Evolutionary conservation across 208 protist genomes (phyloP), one percentile per base, ranked within the genome.

Genomic region (Leishmania aethiopica): DNA sequence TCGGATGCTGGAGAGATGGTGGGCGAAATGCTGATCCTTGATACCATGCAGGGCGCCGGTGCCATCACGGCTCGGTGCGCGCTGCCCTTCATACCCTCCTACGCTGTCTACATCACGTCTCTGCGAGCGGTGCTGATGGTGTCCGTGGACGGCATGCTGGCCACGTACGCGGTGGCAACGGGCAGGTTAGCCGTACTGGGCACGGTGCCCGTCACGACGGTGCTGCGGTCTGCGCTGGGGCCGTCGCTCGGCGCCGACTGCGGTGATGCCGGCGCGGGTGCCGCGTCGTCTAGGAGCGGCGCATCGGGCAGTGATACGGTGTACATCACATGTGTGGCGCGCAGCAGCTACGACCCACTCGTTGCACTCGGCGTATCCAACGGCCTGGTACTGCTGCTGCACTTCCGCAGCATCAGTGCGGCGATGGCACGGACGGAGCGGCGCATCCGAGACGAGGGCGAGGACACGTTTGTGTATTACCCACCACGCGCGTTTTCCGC

Each of bases 41-140:
- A 89, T 80, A 84, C 78, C 45, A 69, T 82, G 75, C 73, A 92
- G 25, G 78, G 83, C 42, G 79, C 76, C 10, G 87, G 88, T 37
- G 78, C 75, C 22, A 83, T 90, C 74, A 86, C 90, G 15, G 89
- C 83, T 40, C 91, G 90, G 53, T 93, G 88, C 47, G 92, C 89
- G 32, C 82, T 97, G 28, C 93, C 95, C 13, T 96, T 97, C 80
- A 84, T 91, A 66, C 86, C 93, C 13, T 86, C 95, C 75, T 92
- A 88, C 67, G 90, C 91, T 32, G 90, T 93, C 67, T 93, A 89
- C 77, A n/a, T 98, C 5, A 66, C 66, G 15, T 45, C 88, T 42
- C 80, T 93, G 32, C 86, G 94, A 40, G 89, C 85, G 42, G 88
- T 96, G 51, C 79, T 98, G 67, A 90, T 91, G 49, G 88, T 95